Evolutionary conservation across 768 basidiomycete species (phyloP).

Genomic region (Lactarius hatsudake): DNA sequence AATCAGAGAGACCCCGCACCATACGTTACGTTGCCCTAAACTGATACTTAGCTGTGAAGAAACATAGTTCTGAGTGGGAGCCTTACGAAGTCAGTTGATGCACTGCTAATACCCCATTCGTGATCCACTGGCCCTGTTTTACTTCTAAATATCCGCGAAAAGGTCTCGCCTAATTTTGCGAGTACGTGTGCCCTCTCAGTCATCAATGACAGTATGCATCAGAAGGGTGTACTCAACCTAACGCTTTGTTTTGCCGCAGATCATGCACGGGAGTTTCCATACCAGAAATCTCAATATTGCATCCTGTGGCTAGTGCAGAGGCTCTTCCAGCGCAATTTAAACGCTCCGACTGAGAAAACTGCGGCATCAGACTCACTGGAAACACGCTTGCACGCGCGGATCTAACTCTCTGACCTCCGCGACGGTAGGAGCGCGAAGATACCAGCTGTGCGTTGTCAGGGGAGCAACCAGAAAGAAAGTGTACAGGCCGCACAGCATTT

Average conservation of each 20-base stretch:
- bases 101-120: constrained; percentile 62
- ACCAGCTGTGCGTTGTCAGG: constrained; percentile 46
- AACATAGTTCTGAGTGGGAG: neutral
- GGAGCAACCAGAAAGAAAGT: neutral
- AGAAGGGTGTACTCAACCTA: constrained; percentile 42
- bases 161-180: constrained; percentile 51
- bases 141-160: constrained; percentile 56
- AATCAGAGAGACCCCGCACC: constrained; percentile 39
- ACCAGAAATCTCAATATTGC: constrained; percentile 45
- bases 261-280: constrained; percentile 44
- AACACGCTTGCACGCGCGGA: constrained; percentile 66
- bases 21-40: constrained; percentile 72
- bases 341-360: neutral
- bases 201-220: neutral
- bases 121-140: constrained; percentile 63
- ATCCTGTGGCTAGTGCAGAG: constrained; percentile 65
- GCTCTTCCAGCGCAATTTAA: constrained; percentile 42
- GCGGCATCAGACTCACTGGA: constrained; percentile 48
- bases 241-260: constrained; percentile 62
- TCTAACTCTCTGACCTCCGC: constrained; percentile 56
- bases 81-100: constrained; percentile 83
- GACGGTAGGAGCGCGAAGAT: constrained; percentile 67
- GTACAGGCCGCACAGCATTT: constrained; percentile 51
- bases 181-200: neutral
- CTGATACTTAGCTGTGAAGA: neutral